These are phyloP conservation scores for Chaetoceros tenuissimus DNA, from an alignment of 108 stramenopile genomes.

Conservation along the genomic window DNA sequence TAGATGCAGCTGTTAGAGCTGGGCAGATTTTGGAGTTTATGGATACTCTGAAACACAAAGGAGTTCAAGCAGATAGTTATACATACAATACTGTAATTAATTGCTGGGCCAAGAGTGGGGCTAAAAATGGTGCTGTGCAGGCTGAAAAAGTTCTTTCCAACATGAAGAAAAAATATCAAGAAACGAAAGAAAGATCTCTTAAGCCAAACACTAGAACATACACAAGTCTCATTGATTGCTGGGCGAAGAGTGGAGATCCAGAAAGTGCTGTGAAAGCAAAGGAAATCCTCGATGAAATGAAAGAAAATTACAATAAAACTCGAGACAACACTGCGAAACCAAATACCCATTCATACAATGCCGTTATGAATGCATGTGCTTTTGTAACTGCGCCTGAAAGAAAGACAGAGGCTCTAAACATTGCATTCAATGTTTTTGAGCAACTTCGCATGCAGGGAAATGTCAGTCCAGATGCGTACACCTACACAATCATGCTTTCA, in stretches of 20 bases:
- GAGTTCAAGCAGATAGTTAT: constrained; percentile 38
- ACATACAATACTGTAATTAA: constrained; percentile 51
- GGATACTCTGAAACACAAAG: constrained; percentile 14
- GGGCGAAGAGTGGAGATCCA: constrained; percentile 45
- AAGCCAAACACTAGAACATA: constrained; percentile 50
- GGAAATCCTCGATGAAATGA: constrained; percentile 44
- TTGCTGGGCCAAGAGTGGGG: constrained; percentile 51
- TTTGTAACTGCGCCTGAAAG: constrained; percentile 46
- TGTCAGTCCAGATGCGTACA: constrained; percentile 81
- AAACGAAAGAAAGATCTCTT: constrained; percentile 43
- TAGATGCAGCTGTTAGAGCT: constrained; percentile 39
- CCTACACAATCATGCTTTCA: constrained; percentile 81
- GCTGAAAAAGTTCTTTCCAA: constrained; percentile 54
- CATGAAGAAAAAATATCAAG: constrained; percentile 43
- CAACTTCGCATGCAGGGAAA: constrained; percentile 57
- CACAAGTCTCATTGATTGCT: constrained; percentile 51
- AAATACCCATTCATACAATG: constrained; percentile 58
- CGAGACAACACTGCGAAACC: constrained; percentile 55
- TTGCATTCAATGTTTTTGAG: constrained; percentile 81
- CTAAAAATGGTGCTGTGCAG: constrained; percentile 41
- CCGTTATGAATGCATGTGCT: constrained; percentile 80
- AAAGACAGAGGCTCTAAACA: constrained; percentile 44
- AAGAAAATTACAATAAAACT: constrained; percentile 21
- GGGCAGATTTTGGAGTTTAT: constrained; percentile 29
- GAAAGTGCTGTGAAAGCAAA: constrained; percentile 41